phyloP scores from a whole-genome alignment of 805 yeast genomes.

The Pichia scutulata region DNA sequence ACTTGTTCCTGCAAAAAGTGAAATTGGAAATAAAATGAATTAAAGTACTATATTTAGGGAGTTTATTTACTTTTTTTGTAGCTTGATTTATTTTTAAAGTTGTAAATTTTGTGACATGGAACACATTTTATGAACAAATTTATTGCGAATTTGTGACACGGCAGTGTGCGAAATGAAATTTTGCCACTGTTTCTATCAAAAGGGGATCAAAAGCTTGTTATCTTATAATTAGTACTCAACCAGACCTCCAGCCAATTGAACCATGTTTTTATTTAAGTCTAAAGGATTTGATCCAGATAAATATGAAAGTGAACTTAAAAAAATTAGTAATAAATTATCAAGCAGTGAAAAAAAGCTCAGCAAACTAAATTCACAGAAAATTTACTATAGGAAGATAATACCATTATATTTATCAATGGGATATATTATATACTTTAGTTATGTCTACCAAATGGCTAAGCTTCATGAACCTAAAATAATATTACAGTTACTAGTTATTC shows the following conservation, averaged over 20 bases:
- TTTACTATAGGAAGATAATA: slow-evolving; percentile 13
- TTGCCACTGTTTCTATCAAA: not conserved
- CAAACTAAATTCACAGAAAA: slow-evolving; percentile 11
- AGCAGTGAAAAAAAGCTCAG: slow-evolving; percentile 19
- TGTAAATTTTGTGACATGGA: not conserved
- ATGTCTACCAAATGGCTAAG: slow-evolving; percentile 10
- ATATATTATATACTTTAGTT: slow-evolving; percentile 21
- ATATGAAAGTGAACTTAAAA: slow-evolving; percentile 37
- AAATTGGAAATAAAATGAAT: not conserved
- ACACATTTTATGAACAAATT: no score
- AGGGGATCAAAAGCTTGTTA: not conserved
- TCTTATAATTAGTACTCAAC: not conserved
- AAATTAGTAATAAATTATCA: slow-evolving; percentile 30
- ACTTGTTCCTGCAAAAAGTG: not conserved
- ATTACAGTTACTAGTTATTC: slow-evolving; percentile 8
- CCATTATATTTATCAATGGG: slow-evolving; percentile 16
- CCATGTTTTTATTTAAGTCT: slow-evolving; percentile 18
- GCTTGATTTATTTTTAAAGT: not conserved
- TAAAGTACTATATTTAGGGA: not conserved
- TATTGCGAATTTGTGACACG: not conserved
- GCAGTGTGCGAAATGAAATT: not conserved
- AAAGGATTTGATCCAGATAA: slow-evolving; percentile 34
- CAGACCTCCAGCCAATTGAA: not conserved
- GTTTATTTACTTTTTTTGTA: no score
- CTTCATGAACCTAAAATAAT: not conserved